A percentile compares a stretch with the other conserved stretches of the same genome.
These are phyloP conservation scores for Arbutus unedo DNA, from an alignment of 148 eudicot genomes.

Conservation along the genomic window DNA sequence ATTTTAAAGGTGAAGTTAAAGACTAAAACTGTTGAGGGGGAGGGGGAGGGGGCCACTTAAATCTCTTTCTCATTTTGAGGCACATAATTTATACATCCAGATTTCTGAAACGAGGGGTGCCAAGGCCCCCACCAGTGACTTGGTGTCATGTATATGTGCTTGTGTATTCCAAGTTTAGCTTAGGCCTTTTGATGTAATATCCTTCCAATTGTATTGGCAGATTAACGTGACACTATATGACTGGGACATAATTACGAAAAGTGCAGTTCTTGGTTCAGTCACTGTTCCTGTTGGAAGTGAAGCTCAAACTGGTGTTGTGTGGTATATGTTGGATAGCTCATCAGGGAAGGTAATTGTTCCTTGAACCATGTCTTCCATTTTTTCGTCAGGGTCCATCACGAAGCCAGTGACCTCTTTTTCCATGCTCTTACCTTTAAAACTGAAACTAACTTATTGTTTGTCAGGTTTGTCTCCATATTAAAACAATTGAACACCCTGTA, in stretches of 20 bases:
- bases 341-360: conserved; percentile 72
- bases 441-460: conserved; percentile 1
- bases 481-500: conserved; percentile 46
- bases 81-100: background rate
- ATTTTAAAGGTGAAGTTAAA: background rate
- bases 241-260: conserved; percentile 92
- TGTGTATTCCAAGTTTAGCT: background rate
- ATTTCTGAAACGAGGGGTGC: background rate
- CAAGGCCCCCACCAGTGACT: background rate
- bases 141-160: background rate
- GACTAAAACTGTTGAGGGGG: no score
- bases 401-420: background rate
- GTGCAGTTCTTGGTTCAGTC: conserved; percentile 88
- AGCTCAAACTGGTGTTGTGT: conserved; percentile 71
- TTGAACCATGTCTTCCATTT: background rate
- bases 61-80: background rate
- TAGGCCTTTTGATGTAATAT: conserved; percentile 5
- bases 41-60: no score
- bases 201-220: conserved; percentile 38
- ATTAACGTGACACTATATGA: conserved; percentile 81
- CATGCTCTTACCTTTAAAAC: background rate
- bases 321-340: conserved; percentile 73
- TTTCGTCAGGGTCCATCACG: background rate
- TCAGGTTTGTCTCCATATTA: conserved; percentile 82
- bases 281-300: conserved; percentile 61